These are phyloP conservation scores for Trichoderma gamsii DNA, from an alignment of 495 filamentous ascomycete genomes.

Conservation along the genomic window DNA sequence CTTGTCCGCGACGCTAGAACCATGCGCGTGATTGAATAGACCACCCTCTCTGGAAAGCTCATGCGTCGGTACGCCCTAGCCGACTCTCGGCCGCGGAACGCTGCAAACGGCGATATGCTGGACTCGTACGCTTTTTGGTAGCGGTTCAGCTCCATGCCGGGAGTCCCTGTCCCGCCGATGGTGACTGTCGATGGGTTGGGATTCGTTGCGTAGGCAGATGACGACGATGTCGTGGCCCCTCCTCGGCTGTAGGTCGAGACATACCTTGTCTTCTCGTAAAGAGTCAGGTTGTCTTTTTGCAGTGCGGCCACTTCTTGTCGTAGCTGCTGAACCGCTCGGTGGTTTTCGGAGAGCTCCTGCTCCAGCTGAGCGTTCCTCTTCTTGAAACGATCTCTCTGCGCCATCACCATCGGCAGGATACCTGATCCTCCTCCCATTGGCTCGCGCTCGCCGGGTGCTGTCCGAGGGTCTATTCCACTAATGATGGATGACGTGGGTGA, in stretches of 20 bases:
- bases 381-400: constrained; percentile 97
- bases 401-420: constrained; percentile 96
- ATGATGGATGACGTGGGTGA: constrained; percentile 98
- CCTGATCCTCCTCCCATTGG: constrained; percentile 76
- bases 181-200: constrained; percentile 65
- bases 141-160: constrained; percentile 68
- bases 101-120: constrained; percentile 90
- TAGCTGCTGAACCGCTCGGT: constrained; percentile 75
- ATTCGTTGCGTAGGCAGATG: constrained; percentile 62
- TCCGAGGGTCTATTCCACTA: constrained; percentile 77
- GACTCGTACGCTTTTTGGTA: constrained; percentile 93
- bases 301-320: constrained; percentile 86
- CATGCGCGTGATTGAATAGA: constrained; percentile 86
- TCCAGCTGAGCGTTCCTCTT: constrained; percentile 90
- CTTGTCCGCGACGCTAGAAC: constrained; percentile 86
- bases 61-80: constrained; percentile 91
- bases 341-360: constrained; percentile 76
- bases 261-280: constrained; percentile 98
- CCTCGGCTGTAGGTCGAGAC: constrained; percentile 82
- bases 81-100: constrained; percentile 86
- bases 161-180: constrained; percentile 43
- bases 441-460: constrained; percentile 58
- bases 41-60: constrained; percentile 80
- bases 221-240: constrained; percentile 53
- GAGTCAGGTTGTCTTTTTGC: constrained; percentile 91